phyloP scores from a whole-genome alignment of 2,329 filamentous ascomycete genomes.

The Lachnellula cervina region DNA sequence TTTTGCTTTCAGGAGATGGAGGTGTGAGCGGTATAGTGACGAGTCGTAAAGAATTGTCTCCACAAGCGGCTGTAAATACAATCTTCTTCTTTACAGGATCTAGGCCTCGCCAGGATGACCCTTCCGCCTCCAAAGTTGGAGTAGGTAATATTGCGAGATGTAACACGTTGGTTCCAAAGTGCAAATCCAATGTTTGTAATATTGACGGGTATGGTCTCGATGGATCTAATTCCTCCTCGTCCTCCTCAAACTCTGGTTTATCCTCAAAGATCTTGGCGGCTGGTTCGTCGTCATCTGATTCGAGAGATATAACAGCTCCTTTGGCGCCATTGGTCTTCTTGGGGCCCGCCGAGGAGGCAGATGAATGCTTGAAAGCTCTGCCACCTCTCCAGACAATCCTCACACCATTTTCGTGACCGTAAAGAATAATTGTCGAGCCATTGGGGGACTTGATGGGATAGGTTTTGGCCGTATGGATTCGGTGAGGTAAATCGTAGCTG shows the following conservation, averaged over 20 bases:
- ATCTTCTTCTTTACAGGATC: constrained; percentile 50
- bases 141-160: constrained; percentile 53
- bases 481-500: constrained; percentile 55
- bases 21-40: constrained; percentile 57
- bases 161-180: constrained; percentile 50
- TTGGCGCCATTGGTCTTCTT: constrained; percentile 50
- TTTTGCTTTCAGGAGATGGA: constrained; percentile 56
- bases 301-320: constrained; percentile 57
- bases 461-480: constrained; percentile 54
- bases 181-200: constrained; percentile 56
- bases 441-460: constrained; percentile 60
- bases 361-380: constrained; percentile 49
- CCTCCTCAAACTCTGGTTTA: constrained; percentile 54
- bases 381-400: constrained; percentile 60
- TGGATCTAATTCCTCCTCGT: constrained; percentile 35
- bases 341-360: constrained; percentile 27
- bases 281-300: constrained; percentile 55
- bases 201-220: constrained; percentile 47
- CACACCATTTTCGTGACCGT: constrained; percentile 59
- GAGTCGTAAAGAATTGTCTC: constrained; percentile 51
- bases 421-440: constrained; percentile 58
- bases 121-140: constrained; percentile 45
- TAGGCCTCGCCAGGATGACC: constrained; percentile 41
- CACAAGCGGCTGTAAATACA: constrained; percentile 56
- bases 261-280: constrained; percentile 41